Evolutionary conservation across 1,284 basidiomycete species (phyloP).

Genomic region (Cystodermella granulosa): DNA sequence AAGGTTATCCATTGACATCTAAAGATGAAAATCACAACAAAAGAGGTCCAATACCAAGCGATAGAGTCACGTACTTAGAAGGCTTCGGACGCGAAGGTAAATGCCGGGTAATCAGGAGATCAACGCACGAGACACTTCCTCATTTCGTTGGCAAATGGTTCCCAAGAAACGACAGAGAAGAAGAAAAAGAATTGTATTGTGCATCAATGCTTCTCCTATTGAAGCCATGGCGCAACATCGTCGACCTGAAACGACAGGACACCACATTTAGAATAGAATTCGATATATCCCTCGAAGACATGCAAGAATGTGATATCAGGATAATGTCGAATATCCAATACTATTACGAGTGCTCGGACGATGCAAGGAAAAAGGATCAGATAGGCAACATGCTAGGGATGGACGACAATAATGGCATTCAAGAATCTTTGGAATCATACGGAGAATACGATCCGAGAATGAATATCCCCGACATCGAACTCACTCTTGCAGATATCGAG

Average conservation of each 20-base stretch:
- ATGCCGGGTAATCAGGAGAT: constrained; percentile 21
- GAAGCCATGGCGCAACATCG: constrained; percentile 37
- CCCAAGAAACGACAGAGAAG: constrained; percentile 24
- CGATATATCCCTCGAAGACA: constrained; percentile 8
- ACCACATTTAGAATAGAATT: constrained; percentile 27
- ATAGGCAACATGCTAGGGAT: too few species aligned
- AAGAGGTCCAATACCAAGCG: constrained; percentile 11
- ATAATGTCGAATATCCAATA: constrained; percentile 34
- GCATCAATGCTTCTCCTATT: constrained; percentile 39
- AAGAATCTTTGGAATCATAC: too few species aligned
- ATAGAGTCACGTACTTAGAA: constrained; percentile 15
- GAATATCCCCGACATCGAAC: too few species aligned
- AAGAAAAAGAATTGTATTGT: constrained; percentile 27
- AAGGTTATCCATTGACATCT: too few species aligned
- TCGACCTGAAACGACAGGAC: constrained; percentile 19
- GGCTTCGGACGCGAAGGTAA: constrained; percentile 8
- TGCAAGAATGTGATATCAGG: constrained; percentile 10
- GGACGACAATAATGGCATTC: too few species aligned
- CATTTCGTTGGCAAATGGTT: constrained; percentile 35
- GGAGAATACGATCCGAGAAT: too few species aligned
- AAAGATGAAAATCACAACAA: not conserved
- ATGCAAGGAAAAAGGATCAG: too few species aligned
- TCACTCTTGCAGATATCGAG: too few species aligned
- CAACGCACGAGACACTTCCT: constrained; percentile 33
- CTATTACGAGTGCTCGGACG: constrained; percentile 28